Conservation (phyloP, 768 basidiomycete genomes). For the Grammothele lineata region DNA sequence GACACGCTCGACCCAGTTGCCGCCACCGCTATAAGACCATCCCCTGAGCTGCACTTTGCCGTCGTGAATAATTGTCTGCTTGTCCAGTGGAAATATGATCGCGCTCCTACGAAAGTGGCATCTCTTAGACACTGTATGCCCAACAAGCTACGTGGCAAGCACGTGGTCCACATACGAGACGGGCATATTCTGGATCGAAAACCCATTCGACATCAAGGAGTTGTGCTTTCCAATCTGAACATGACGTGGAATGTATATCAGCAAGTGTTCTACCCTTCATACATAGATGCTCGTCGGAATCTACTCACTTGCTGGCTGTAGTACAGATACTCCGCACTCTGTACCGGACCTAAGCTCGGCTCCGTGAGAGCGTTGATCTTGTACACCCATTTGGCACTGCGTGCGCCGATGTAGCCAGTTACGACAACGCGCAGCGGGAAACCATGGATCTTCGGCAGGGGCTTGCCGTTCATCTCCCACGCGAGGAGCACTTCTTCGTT, state of each 20-base stretch:
- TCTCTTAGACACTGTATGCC: too few species aligned
- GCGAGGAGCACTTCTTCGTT: conserved; percentile 49
- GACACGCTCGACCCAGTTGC: conserved; percentile 54
- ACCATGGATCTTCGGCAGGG: conserved; percentile 48
- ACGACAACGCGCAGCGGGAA: conserved; percentile 47
- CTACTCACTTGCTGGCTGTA: conserved; percentile 40
- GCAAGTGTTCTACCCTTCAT: too few species aligned
- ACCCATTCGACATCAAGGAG: conserved; percentile 46
- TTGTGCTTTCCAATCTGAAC: conserved; percentile 53
- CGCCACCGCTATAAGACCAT: conserved; percentile 32
- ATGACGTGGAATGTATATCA: not conserved
- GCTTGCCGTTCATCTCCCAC: conserved; percentile 49
- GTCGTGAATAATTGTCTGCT: conserved; percentile 43
- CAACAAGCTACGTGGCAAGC: too few species aligned
- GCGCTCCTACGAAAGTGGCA: conserved; percentile 35
- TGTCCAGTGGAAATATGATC: conserved; percentile 41
- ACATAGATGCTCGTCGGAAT: too few species aligned
- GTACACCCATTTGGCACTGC: conserved; percentile 52
- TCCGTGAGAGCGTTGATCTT: conserved; percentile 46
- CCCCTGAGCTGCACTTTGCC: conserved; percentile 39
- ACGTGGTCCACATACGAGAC: conserved; percentile 38
- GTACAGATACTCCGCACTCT: conserved; percentile 50
- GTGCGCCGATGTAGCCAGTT: conserved; percentile 50
- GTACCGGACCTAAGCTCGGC: conserved; percentile 48
- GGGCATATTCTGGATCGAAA: conserved; percentile 55